phyloP scores from a whole-genome alignment of 805 yeast species.

The Metschnikowia proteae region DNA sequence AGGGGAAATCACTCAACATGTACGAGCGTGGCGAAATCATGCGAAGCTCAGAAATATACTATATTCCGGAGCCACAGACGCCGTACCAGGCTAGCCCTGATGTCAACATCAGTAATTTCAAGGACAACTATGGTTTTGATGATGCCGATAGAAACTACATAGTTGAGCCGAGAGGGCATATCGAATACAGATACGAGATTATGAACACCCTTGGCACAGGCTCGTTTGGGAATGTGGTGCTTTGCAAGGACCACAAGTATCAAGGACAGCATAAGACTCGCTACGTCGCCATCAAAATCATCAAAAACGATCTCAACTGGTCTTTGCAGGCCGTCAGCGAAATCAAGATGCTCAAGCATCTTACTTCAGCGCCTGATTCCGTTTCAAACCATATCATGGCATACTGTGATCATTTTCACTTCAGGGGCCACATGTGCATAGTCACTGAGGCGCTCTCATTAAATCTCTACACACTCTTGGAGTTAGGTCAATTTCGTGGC shows the following conservation, averaged over 20 bases:
- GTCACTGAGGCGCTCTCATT: slow-evolving; percentile 68
- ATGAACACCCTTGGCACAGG: slow-evolving; percentile 64
- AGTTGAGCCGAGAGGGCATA: slow-evolving; percentile 59
- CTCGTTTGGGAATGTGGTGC: slow-evolving; percentile 75
- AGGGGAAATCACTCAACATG: slow-evolving; percentile 33
- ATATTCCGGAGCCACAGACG: slow-evolving; percentile 36
- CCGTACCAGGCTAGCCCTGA: slow-evolving; percentile 10
- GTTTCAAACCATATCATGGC: slow-evolving; percentile 39
- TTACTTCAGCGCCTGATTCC: slow-evolving; percentile 23
- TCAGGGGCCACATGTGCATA: slow-evolving; percentile 79
- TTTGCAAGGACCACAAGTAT: slow-evolving; percentile 63
- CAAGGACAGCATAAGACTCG: slow-evolving; percentile 20
- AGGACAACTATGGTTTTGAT: slow-evolving; percentile 65
- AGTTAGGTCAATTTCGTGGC: slow-evolving; percentile 48
- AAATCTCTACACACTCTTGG: slow-evolving; percentile 59
- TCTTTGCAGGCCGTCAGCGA: slow-evolving; percentile 76
- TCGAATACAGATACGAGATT: slow-evolving; percentile 70
- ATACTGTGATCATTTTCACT: slow-evolving; percentile 67
- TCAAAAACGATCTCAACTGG: slow-evolving; percentile 70
- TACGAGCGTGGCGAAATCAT: slow-evolving; percentile 62
- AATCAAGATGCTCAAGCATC: slow-evolving; percentile 57
- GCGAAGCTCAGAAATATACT: slow-evolving; percentile 48
- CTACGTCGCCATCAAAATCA: slow-evolving; percentile 70
- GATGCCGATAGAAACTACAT: slow-evolving; percentile 63
- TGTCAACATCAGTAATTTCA: slow-evolving; percentile 37